Evolutionary conservation across 2,329 filamentous ascomycete genomes (phyloP), one percentile per base, ranked within the genome.

Genomic region (Neonectria faginata): DNA sequence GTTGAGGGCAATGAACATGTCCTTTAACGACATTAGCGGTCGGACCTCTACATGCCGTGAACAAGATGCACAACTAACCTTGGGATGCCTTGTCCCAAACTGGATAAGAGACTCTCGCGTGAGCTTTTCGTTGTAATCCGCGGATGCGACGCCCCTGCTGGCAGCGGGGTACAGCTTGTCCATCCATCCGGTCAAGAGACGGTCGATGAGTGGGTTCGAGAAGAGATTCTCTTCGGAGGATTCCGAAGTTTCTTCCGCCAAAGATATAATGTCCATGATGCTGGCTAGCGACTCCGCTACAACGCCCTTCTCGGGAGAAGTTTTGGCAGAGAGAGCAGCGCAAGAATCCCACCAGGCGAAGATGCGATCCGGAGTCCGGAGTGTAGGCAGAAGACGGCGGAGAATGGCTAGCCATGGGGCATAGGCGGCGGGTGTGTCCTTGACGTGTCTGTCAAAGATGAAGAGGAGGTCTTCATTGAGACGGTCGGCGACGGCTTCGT

Each of bases 391-490:
- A 39, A 95, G 81, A 44, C 84, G 85, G 51, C 87, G 85, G 60
- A 95, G 79, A 50, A 92, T 84, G 54, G 86, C 85, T 18, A 94
- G 83, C 78, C 94, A 96, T n/a, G 88, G 80, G 9, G 86, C 88
- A 74, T 87, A 86, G 69, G 88, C 86, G 55, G 84, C 77, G 2
- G 86, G 80, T 25, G 83, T 82, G 36, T 85, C 84, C 25, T 83
- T 82, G 64, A 94, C 86, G 68, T 88, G 83, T 73, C 86, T 89
- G 62, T 89, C 84, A 79, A 90, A 93, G 58, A 92, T 84, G 25
- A 83, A 79, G 44, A 90, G 80, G 8, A 96, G 84, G 71, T 94
- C 92, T 44, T 93, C 91, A 66, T 93, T 89, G 55, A 94, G 83
- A 62, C 89, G 88, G 69, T 92, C 90, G n/a, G 88, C 85, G 44